Conservation (phyloP, 1,139 yeast genomes). For the Kodamaea suecica region DNA sequence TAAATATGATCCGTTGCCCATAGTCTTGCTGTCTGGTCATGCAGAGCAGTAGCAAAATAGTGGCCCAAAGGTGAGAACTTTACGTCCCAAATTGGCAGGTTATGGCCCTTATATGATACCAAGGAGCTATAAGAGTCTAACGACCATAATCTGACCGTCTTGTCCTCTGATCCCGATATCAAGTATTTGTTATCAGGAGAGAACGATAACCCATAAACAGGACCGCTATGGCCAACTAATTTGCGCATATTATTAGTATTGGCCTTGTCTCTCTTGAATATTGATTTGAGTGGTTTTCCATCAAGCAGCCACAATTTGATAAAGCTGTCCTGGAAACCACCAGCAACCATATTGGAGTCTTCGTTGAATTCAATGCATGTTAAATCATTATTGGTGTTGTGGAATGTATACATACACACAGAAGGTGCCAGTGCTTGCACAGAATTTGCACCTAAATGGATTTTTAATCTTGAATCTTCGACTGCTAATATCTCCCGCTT, state of each 20-base stretch:
- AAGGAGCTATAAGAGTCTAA: slow-evolving; percentile 85
- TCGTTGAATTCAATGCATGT: slow-evolving; percentile 82
- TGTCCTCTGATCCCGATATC: slow-evolving; percentile 85
- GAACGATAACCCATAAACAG: slow-evolving; percentile 87
- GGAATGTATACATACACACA: slow-evolving; percentile 97
- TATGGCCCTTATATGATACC: slow-evolving; percentile 95
- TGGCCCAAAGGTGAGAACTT: slow-evolving; percentile 93
- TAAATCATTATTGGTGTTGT: slow-evolving; percentile 86
- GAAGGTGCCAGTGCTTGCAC: slow-evolving; percentile 85
- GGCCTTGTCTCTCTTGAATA: slow-evolving; percentile 57
- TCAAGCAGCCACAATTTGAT: slow-evolving; percentile 90
- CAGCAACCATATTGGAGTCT: slow-evolving; percentile 84
- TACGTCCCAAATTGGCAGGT: slow-evolving; percentile 97
- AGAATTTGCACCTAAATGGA: slow-evolving; percentile 45
- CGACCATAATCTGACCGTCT: slow-evolving; percentile 91
- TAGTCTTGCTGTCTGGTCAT: slow-evolving; percentile 93
- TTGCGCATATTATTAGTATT: slow-evolving; percentile 53
- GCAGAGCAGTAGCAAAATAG: slow-evolving; percentile 95
- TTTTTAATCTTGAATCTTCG: slow-evolving; percentile 76
- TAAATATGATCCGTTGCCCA: slow-evolving; percentile 99
- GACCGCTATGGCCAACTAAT: slow-evolving; percentile 89
- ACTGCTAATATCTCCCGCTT: slow-evolving; percentile 74
- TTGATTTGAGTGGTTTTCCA: slow-evolving; percentile 76
- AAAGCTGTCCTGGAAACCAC: slow-evolving; percentile 90
- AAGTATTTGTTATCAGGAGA: slow-evolving; percentile 86